These are phyloP conservation scores for Beauveria bassiana DNA, from an alignment of 2,329 filamentous ascomycete species.

Conservation along the genomic window DNA sequence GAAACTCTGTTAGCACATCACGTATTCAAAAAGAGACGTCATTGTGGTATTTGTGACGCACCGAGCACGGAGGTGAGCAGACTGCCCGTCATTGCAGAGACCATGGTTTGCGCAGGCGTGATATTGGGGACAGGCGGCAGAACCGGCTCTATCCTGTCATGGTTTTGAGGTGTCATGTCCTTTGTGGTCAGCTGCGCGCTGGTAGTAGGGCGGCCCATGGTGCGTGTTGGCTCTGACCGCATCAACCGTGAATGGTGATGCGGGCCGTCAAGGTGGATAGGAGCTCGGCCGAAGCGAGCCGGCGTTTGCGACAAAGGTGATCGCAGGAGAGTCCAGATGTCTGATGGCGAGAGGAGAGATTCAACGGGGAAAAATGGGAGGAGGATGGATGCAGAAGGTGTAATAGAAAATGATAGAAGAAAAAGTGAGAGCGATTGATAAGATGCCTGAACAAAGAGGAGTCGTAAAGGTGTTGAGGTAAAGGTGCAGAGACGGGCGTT, in stretches of 20 bases:
- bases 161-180: conserved; percentile 18
- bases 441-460: neutral
- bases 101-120: conserved; percentile 83
- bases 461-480: neutral
- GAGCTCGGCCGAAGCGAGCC: conserved; percentile 8
- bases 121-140: conserved; percentile 48
- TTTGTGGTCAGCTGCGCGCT: neutral
- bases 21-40: neutral
- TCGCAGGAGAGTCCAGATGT: neutral
- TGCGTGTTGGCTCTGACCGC: neutral
- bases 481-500: neutral
- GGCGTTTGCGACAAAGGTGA: neutral
- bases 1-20: neutral
- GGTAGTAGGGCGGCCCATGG: conserved; percentile 2
- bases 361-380: neutral
- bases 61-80: conserved; percentile 82
- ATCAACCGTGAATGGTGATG: conserved; percentile 5
- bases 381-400: neutral
- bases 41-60: conserved; percentile 36
- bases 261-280: conserved; percentile 6
- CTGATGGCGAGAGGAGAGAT: neutral
- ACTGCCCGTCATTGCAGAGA: conserved; percentile 86
- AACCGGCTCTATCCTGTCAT: conserved; percentile 21
- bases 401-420: neutral
- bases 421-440: conserved; percentile 5